Conservation (phyloP, 2,329 filamentous ascomycete genomes). For the Didymella lethalis region DNA sequence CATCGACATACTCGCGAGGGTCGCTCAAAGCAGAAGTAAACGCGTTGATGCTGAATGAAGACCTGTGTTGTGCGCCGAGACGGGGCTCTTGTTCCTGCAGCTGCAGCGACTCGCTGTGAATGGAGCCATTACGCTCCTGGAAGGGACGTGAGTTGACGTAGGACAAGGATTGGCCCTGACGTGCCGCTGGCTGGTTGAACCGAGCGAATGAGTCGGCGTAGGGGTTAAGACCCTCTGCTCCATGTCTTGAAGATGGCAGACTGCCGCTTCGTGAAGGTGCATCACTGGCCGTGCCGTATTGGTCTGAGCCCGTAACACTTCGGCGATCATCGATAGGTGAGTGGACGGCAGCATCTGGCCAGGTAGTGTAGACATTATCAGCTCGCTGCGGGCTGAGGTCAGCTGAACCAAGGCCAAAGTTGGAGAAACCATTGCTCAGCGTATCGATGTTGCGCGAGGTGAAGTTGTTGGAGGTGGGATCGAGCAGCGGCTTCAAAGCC, state of each 20-base stretch:
- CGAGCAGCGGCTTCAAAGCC: conserved; percentile 41
- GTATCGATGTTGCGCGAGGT: conserved; percentile 42
- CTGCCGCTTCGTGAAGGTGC: conserved; percentile 63
- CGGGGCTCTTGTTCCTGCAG: conserved; percentile 44
- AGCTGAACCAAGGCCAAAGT: conserved; percentile 43
- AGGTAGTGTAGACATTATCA: conserved; percentile 40
- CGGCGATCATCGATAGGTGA: conserved; percentile 55
- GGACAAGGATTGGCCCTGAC: conserved; percentile 58
- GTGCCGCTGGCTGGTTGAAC: conserved; percentile 51
- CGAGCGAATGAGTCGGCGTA: conserved; percentile 40
- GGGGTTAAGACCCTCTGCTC: conserved; percentile 51
- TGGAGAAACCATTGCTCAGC: conserved; percentile 44
- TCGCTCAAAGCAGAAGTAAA: conserved; percentile 34
- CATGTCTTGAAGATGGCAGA: conserved; percentile 64
- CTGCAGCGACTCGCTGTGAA: conserved; percentile 50
- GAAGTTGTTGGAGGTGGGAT: conserved; percentile 45
- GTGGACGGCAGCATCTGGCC: conserved; percentile 47
- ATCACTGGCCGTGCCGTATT: conserved; percentile 55
- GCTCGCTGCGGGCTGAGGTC: conserved; percentile 40
- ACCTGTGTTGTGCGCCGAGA: conserved; percentile 44
- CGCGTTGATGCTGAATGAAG: conserved; percentile 44
- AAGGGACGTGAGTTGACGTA: conserved; percentile 51
- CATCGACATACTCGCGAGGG: conserved; percentile 38
- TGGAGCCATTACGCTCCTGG: conserved; percentile 50
- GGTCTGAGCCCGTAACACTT: conserved; percentile 53